Percentiles rank a stretch among this genome's conserved stretches.
Conservation (phyloP, 257 asterid genomes). For the Solanum sparsipilum region DNA sequence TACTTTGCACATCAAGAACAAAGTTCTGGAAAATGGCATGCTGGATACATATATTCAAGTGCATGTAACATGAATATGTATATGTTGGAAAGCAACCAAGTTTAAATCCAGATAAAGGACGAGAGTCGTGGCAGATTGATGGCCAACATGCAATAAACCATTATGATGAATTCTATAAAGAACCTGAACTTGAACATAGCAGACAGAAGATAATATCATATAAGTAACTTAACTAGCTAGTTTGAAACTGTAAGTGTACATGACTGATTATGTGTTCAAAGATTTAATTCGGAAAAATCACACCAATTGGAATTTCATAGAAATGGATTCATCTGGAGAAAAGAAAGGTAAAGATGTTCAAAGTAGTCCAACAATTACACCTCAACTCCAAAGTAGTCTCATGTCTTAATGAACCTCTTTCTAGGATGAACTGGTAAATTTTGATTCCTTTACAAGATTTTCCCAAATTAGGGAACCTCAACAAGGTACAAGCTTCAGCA, state of each 20-base stretch:
- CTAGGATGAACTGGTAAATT: neutral
- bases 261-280: neutral
- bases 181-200: neutral
- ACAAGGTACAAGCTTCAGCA: conserved; percentile 11
- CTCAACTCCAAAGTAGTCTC: neutral
- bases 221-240: neutral
- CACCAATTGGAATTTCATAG: neutral
- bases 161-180: neutral
- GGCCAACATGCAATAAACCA: neutral
- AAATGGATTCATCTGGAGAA: neutral
- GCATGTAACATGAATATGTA: neutral
- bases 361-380: neutral
- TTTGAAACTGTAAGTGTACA: neutral
- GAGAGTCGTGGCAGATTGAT: neutral
- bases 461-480: neutral
- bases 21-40: neutral
- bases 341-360: neutral
- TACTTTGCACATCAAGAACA: neutral
- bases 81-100: neutral
- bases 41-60: neutral
- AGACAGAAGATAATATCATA: neutral
- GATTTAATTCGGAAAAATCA: neutral
- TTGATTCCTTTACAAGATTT: neutral
- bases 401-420: neutral
- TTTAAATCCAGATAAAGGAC: neutral